These are phyloP conservation scores for Collybia sp. DNA, from an alignment of 768 basidiomycete genomes.

Conservation along the genomic window DNA sequence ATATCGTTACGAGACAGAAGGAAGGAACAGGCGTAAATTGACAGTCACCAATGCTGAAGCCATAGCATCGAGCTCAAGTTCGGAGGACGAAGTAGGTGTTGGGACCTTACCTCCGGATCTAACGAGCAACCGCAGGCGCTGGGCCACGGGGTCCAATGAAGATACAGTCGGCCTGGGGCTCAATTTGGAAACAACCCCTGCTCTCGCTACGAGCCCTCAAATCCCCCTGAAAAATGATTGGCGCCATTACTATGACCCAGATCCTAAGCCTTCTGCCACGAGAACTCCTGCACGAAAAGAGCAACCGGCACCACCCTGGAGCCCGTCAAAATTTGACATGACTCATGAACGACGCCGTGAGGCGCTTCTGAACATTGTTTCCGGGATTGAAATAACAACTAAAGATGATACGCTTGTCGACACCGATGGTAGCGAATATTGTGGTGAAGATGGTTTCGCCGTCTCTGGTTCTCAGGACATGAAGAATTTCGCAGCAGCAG, in stretches of 20 bases:
- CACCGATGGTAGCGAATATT: conserved; percentile 25
- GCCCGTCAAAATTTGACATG: not conserved
- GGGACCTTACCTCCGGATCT: not conserved
- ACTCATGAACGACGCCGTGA: conserved; percentile 24
- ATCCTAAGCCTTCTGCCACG: not conserved
- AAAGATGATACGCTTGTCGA: conserved; percentile 4
- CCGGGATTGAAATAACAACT: conserved; percentile 17
- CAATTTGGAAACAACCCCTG: not conserved
- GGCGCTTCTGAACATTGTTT: conserved; percentile 31
- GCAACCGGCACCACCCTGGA: not conserved
- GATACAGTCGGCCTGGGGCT: conserved; percentile 8
- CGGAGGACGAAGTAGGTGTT: conserved; percentile 29
- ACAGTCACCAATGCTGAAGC: conserved; percentile 41
- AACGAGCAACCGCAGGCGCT: not conserved
- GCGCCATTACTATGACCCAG: not conserved
- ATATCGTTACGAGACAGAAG: conserved; percentile 31
- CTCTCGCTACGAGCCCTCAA: not conserved
- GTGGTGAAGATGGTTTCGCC: conserved; percentile 29
- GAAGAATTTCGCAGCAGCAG: not conserved
- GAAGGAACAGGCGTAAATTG: conserved; percentile 33
- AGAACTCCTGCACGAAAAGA: not conserved
- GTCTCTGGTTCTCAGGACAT: conserved; percentile 24
- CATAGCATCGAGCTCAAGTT: conserved; percentile 34
- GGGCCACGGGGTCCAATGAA: not conserved
- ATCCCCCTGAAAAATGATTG: conserved; percentile 17